Percentiles rank a stretch among this genome's conserved stretches.
Conservation (phyloP, 805 yeast genomes). For the Yarrowia sp. region DNA sequence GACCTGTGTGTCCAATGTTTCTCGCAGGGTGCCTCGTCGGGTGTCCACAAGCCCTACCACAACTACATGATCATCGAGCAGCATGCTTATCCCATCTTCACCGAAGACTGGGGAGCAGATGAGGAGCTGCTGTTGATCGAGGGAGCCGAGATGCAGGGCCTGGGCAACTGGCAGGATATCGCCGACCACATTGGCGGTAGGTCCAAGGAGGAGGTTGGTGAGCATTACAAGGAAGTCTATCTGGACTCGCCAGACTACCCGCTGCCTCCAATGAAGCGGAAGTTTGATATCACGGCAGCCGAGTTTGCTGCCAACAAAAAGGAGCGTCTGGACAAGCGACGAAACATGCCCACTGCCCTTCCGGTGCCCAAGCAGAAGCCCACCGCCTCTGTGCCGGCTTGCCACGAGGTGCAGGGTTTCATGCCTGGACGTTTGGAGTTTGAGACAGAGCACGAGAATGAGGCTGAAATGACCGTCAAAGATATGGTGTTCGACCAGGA, state of each 20-base stretch:
- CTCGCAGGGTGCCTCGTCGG: conserved; percentile 75
- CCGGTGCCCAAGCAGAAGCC: conserved; percentile 85
- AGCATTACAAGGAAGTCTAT: conserved; percentile 74
- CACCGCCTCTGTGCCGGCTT: conserved; percentile 87
- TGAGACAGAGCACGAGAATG: conserved; percentile 95
- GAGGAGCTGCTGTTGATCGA: conserved; percentile 86
- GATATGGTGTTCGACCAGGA: conserved; percentile 96
- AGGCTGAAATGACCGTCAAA: conserved; percentile 89
- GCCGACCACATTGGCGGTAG: conserved; percentile 94
- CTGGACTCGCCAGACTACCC: conserved; percentile 74
- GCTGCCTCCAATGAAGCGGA: conserved; percentile 77
- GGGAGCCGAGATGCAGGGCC: conserved; percentile 86
- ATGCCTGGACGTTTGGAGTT: conserved; percentile 99
- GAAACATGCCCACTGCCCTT: conserved; percentile 67
- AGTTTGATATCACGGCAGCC: conserved; percentile 57
- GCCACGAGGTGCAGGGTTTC: conserved; percentile 95
- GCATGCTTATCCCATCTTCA: conserved; percentile 89
- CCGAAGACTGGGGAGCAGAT: conserved; percentile 96
- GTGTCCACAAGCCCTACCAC: conserved; percentile 90
- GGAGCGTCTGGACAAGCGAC: conserved; percentile 65
- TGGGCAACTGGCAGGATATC: conserved; percentile 98
- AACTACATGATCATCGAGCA: conserved; percentile 91
- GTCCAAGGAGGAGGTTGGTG: conserved; percentile 84
- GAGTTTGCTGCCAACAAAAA: conserved; percentile 69
- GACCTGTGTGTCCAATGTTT: conserved; percentile 98